phyloP scores from a whole-genome alignment of 2,329 filamentous ascomycete genomes.

The Bipolaris zeicola region DNA sequence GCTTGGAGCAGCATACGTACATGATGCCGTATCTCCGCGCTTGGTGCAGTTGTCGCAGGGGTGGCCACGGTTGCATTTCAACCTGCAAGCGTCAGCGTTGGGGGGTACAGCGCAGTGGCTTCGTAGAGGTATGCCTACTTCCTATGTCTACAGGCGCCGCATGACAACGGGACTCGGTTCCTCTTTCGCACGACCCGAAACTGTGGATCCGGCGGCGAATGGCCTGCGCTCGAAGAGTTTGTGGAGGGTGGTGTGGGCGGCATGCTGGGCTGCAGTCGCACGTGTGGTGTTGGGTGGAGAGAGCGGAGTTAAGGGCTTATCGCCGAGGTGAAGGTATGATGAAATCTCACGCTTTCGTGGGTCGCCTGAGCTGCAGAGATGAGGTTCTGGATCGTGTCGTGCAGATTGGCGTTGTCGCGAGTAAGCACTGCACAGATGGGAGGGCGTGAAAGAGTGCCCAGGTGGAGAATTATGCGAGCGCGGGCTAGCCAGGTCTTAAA shows the following conservation, averaged over 20 bases:
- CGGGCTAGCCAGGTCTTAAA: constrained; percentile 36
- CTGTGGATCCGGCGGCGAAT: constrained; percentile 84
- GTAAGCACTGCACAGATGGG: constrained; percentile 10
- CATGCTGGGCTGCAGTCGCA: constrained; percentile 55
- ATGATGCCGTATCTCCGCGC: constrained; percentile 78
- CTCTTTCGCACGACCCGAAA: constrained; percentile 89
- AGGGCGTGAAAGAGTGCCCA: constrained; percentile 22
- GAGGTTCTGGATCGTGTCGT: constrained; percentile 4
- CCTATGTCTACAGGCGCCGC: constrained; percentile 85
- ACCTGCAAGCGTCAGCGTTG: constrained; percentile 50
- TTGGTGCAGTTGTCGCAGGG: constrained; percentile 96
- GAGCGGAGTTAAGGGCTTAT: constrained; percentile 32
- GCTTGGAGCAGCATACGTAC: constrained; percentile 75
- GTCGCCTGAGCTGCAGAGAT: constrained; percentile 7
- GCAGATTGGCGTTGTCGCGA: constrained; percentile 11
- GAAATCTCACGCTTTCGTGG: constrained; percentile 6
- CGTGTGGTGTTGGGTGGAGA: constrained; percentile 13
- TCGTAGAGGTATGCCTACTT: constrained; percentile 64
- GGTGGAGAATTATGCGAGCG: constrained; percentile 15
- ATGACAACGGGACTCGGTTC: constrained; percentile 90
- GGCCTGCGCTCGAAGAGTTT: constrained; percentile 74
- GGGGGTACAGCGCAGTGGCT: neutral
- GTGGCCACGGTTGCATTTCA: constrained; percentile 91
- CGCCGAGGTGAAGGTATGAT: constrained; percentile 24
- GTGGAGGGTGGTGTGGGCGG: constrained; percentile 79